A percentile compares a stretch with the other conserved stretches of the same genome.
These are phyloP conservation scores for Melianthus villosus DNA, from an alignment of 441 rosid species.

Conservation along the genomic window DNA sequence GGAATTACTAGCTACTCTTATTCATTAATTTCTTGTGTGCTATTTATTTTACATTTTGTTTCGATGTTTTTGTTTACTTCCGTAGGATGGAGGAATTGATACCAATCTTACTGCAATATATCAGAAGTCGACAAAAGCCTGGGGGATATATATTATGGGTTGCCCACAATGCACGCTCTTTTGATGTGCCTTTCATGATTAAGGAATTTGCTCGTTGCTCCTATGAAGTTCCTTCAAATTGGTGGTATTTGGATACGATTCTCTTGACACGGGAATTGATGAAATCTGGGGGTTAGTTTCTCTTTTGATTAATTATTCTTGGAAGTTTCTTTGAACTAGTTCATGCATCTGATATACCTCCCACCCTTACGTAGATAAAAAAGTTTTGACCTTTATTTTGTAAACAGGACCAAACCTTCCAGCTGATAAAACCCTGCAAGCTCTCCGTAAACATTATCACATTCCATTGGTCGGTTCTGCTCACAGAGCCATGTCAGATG, in stretches of 20 bases:
- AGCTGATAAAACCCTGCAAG: constrained; percentile 32
- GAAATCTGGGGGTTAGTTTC: constrained; percentile 39
- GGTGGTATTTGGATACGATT: constrained; percentile 53
- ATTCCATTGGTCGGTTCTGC: constrained; percentile 41
- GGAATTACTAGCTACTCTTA: too few relatives aligned
- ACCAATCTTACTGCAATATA: constrained; percentile 49
- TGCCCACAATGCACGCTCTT: constrained; percentile 63
- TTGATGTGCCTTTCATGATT: constrained; percentile 58
- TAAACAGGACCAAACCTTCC: constrained; percentile 26
- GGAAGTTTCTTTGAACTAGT: too few relatives aligned
- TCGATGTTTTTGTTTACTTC: too few relatives aligned
- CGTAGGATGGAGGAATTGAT: constrained; percentile 72
- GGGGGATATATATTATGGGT: constrained; percentile 48
- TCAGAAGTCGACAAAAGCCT: constrained; percentile 56
- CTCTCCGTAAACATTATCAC: constrained; percentile 25
- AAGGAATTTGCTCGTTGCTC: constrained; percentile 58
- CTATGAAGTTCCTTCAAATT: constrained; percentile 44
- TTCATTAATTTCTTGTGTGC: too few relatives aligned
- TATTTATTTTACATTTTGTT: too few relatives aligned
- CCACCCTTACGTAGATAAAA: too few relatives aligned
- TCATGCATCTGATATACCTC: too few relatives aligned
- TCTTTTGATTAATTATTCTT: too few relatives aligned
- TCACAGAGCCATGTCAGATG: constrained; percentile 87
- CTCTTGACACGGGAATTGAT: constrained; percentile 45
- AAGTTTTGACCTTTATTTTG: not conserved